Base-by-base conservation (phyloP, 2,329 filamentous ascomycete genomes). In the Zymoseptoria brevis region DNA sequence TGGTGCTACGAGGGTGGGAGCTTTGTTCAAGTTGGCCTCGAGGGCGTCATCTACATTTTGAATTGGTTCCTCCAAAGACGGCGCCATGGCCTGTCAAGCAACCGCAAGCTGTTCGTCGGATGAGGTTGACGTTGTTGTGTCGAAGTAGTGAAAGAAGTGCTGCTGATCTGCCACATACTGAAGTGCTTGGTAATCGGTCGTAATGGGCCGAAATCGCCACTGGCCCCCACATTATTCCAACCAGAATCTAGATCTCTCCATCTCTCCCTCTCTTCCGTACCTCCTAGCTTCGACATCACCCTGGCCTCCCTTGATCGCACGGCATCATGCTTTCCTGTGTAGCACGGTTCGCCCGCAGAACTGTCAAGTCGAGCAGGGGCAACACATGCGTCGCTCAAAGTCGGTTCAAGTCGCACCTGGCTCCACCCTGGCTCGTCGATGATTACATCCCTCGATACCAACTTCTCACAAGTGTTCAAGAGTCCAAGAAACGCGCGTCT, bases 1-100 rank as follows among this genome's bases (percentile, higher is more conserved):
- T 19, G 58, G 58, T 19, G 94, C 94, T 64, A 97, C 89, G 57
- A 99, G 87, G 64, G 90, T 82, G 1, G 93, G 91, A 55, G 89
- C 87, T 57, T 83, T 80, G 74, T 91, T 91, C 58, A 92, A 79
- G 66, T 85, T 79, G 66, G 96, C 79, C 63, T 91, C 87, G 60
- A 90, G 86, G 62, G 86, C 80, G 55, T 86, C 80, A 48, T 81
- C 73, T 57, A 72, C 67, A 4, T 67, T 57, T 83, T 76, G 73
- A 9, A 72, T 81, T 54, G 87, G 82, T 68, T 87, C 85, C 77
- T 95, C 88, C 51, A 96, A 78, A 22, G 88, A 90, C 19, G 90
- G 90, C 57, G 90, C 87, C 90, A 96, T 96, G 52, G 21, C 62
- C 13, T n/a, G 13, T n/a, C 35, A 2, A 45, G 35, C 16, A 51